Evolutionary conservation across 805 yeast species (phyloP), one percentile per base, ranked within the genome.

Genomic region (Teunomyces atbi): DNA sequence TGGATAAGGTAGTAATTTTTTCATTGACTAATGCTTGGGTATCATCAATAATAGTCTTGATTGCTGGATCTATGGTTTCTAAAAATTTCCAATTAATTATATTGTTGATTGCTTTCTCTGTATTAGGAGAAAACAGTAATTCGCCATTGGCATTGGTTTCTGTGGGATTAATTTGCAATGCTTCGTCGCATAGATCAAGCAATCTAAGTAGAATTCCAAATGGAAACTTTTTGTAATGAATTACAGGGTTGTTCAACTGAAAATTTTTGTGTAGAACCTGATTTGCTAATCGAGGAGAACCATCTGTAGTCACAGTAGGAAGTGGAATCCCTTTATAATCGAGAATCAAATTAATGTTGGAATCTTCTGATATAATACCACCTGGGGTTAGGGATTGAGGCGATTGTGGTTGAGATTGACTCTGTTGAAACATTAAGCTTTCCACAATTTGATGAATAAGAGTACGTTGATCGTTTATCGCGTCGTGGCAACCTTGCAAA

Each of bases 401-500:
- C 45, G 44, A 59, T 36, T 36, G 39, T 6, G 27, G 39, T 34
- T 15, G 37, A 8, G 37, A 34, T 16, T 34, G 37, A 11, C 12
- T 34, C 39, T 49, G 66, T 11, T 42, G 58, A 42, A 45, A 45
- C 50, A 65, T 54, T 32, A 79, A 54, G 19, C 73, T 63, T 33
- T 77, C 81, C 18, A 68, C 61, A 29, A 82, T 69, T 45, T 62
- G 56, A 4, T 65, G 53, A 3, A 89, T 69, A 13, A 79, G 57
- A 7, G 74, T 76, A 20, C 78, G 74, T 45, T 89, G 96, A 45
- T 91, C 97, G 3, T 78, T 66, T 3, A 92, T 69, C 15, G 76
- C 73, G 54, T 94, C 98, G 53, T 92, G 96, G 39, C 83, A 71
- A 29, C 74, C 55, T 58, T 86, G 88, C 7, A 92, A 81, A 28